These are phyloP conservation scores for Pseudoneurospora amorphoporcata DNA, from an alignment of 495 filamentous ascomycete species.

Conservation along the genomic window DNA sequence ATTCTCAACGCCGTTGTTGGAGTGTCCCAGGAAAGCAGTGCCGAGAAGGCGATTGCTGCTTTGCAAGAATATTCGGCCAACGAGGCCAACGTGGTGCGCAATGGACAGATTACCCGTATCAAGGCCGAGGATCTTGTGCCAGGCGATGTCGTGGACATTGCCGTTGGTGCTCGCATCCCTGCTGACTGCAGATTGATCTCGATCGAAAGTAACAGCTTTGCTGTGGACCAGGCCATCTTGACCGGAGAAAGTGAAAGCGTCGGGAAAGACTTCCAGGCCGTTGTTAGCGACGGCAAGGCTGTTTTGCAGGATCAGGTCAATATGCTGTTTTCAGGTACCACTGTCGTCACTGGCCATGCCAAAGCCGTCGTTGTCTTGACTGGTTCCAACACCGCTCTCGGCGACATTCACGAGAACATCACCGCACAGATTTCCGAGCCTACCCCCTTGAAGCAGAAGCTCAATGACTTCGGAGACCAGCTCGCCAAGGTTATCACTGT, in stretches of 20 bases:
- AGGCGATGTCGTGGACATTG: conserved; percentile 80
- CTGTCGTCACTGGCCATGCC: conserved; percentile 89
- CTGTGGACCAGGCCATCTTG: conserved; percentile 92
- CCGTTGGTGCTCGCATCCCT: conserved; percentile 92
- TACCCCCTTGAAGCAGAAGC: conserved; percentile 94
- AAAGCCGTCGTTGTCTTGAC: conserved; percentile 88
- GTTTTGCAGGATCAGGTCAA: conserved; percentile 98
- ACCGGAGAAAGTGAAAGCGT: conserved; percentile 99
- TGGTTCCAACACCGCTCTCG: conserved; percentile 86
- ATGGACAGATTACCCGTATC: conserved; percentile 62
- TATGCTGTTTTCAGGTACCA: conserved; percentile 97
- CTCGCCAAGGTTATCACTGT: conserved; percentile 96
- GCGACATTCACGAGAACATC: conserved; percentile 98
- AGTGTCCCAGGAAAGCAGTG: conserved; percentile 96
- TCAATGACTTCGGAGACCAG: conserved; percentile 96
- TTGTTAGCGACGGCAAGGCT: conserved; percentile 66
- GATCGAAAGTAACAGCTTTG: conserved; percentile 95
- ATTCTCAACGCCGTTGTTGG: conserved; percentile 95
- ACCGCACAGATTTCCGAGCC: conserved; percentile 95
- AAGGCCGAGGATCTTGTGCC: conserved; percentile 95
- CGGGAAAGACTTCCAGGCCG: conserved; percentile 58
- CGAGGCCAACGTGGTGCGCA: conserved; percentile 84
- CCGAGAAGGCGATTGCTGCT: conserved; percentile 96
- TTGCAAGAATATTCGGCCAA: conserved; percentile 99
- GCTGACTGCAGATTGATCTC: conserved; percentile 86